A percentile compares a stretch with the other conserved stretches of the same genome.
These are phyloP conservation scores for Bremia lactucae DNA, from an alignment of 352 stramenopile genomes.

Conservation along the genomic window DNA sequence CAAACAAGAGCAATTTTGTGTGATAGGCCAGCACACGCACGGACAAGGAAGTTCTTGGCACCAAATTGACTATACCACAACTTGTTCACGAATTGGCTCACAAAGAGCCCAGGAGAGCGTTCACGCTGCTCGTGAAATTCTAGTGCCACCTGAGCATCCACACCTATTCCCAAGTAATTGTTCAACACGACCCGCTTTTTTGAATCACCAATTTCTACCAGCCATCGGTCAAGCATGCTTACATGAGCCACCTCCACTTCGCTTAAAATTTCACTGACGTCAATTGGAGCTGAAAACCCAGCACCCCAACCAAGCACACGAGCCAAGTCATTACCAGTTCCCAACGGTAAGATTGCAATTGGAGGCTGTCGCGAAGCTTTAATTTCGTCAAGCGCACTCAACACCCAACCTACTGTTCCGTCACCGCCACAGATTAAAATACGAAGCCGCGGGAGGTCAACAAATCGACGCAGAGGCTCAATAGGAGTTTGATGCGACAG, in stretches of 20 bases:
- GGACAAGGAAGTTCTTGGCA: conserved; percentile 80
- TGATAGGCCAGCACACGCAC: conserved; percentile 65
- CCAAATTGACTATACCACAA: conserved; percentile 86
- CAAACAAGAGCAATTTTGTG: conserved; percentile 72
- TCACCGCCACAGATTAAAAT: conserved; percentile 93
- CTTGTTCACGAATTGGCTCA: conserved; percentile 87
- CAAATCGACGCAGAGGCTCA: conserved; percentile 85
- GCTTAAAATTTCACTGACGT: conserved; percentile 53
- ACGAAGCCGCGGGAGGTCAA: conserved; percentile 74
- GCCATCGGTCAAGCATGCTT: conserved; percentile 66
- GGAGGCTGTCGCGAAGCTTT: conserved; percentile 63
- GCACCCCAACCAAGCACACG: conserved; percentile 89
- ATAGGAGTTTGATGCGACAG: conserved; percentile 88
- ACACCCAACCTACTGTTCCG: conserved; percentile 90
- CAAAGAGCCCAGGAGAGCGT: conserved; percentile 79
- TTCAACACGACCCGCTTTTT: conserved; percentile 60
- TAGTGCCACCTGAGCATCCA: conserved; percentile 85
- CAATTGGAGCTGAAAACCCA: conserved; percentile 68
- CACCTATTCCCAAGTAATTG: conserved; percentile 80
- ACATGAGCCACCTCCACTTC: conserved; percentile 68
- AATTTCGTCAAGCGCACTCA: conserved; percentile 66
- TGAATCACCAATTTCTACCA: conserved; percentile 51
- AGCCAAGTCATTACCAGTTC: conserved; percentile 93
- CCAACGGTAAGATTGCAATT: conserved; percentile 91
- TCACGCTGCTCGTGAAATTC: conserved; percentile 87